Evolutionary conservation across 257 asterid genomes (phyloP), one percentile per base, ranked within the genome.

Genomic region (Solanum commersonii): DNA sequence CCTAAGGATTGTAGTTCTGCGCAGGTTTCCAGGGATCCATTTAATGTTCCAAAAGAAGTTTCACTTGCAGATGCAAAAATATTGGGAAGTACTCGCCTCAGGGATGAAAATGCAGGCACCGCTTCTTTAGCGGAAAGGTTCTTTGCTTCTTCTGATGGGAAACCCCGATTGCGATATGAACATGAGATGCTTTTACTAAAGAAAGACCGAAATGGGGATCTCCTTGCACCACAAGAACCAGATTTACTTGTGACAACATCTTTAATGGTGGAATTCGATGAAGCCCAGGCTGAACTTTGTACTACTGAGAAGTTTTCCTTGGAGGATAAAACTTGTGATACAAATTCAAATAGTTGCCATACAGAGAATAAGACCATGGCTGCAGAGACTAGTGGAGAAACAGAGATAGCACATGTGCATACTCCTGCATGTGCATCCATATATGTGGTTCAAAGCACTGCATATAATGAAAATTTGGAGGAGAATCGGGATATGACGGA

Each of bases 401-500:
- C 76, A 68, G 91, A 89, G 87, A 20, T 59, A 31, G 46, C 37
- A 49, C n/a, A 67, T 87, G 87, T 81, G 81, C 92, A 90, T 88
- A 89, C 74, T 56, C 65, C 85, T 63, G 87, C 89, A 42, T 87
- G 87, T 88, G 88, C 92, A 15, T 56, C 89, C 87, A 81, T 29
- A 44, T 25, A n/a, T 86, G 40, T 49, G 40, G 87, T 79, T 70
- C 71, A 18, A 52, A 72, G 82, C 34, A 49, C 70, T 71, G 87
- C 85, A 71, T 92, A 87, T 88, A 79, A 77, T 83, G 93, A 86
- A 88, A 81, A 68, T 81, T 33, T 22, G 73, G 84, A 83, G 59
- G 91, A 88, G 88, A 92, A 91, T 83, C 87, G 88, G 59, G 86
- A 73, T 60, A 71, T 67, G 42, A 38, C 84, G 52, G 90, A 90